Evolutionary conservation across 306 rosid genomes (phyloP).

Genomic region (Chamaecrista fasciculata): DNA sequence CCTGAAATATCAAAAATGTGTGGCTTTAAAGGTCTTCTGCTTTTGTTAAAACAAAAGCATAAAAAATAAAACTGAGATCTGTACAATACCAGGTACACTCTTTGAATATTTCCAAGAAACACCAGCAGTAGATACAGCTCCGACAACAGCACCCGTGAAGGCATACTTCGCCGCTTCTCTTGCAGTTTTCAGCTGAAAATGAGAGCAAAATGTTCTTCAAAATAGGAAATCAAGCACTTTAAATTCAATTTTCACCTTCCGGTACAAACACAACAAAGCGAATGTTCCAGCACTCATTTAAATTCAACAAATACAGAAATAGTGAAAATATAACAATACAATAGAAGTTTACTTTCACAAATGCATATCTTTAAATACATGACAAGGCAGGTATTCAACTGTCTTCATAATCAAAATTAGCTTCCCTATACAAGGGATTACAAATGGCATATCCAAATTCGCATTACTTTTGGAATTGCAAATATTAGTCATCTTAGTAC

Average conservation of each 20-base stretch:
- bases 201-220: not conserved
- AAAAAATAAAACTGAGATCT: not conserved
- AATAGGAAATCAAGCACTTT: not conserved
- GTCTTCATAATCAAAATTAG: not conserved
- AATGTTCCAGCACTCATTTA: no score
- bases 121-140: constrained; percentile 75
- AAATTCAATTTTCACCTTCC: constrained; percentile 16
- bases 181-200: constrained; percentile 71
- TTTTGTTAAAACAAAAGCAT: constrained; percentile 2
- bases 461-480: not conserved
- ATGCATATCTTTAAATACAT: not conserved
- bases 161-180: constrained; percentile 63
- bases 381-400: not conserved
- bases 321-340: not conserved
- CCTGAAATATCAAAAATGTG: not conserved
- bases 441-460: not conserved
- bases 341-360: not conserved
- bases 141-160: constrained; percentile 66
- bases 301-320: not conserved
- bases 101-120: constrained; percentile 53
- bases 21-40: not conserved
- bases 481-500: not conserved
- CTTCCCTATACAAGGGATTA: not conserved
- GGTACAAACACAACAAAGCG: constrained; percentile 13
- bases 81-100: constrained; percentile 57